These are phyloP conservation scores for Cucumis hystrix DNA, from an alignment of 306 rosid species.

Conservation along the genomic window DNA sequence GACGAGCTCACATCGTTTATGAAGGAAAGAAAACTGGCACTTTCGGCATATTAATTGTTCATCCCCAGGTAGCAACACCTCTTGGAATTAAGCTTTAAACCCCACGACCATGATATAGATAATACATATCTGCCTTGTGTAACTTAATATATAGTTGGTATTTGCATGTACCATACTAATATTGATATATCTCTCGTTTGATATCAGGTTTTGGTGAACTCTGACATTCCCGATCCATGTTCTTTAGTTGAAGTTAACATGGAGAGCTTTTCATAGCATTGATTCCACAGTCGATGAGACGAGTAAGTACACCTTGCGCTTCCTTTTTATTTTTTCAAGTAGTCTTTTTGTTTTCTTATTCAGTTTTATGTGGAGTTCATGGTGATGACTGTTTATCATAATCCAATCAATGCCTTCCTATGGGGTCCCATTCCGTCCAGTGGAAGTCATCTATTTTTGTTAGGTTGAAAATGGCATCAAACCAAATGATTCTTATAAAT, in stretches of 20 bases:
- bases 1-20: constrained; percentile 67
- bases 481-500: neutral
- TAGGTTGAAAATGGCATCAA: neutral
- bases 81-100: neutral
- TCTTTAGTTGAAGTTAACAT: constrained; percentile 66
- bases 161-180: neutral
- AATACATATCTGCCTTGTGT: neutral
- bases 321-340: neutral
- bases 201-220: constrained; percentile 69
- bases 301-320: constrained; percentile 14
- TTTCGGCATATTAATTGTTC: constrained; percentile 61
- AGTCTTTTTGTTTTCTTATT: neutral
- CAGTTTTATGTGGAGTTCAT: neutral
- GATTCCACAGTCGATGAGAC: constrained; percentile 15
- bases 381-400: neutral
- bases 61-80: constrained; percentile 54
- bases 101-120: neutral
- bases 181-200: neutral
- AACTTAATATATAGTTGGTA: neutral
- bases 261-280: constrained; percentile 41
- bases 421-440: neutral
- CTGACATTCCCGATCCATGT: constrained; percentile 88
- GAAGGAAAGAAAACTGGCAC: constrained; percentile 55
- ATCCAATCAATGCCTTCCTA: neutral
- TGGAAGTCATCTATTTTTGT: neutral